Evolutionary conservation across 345 rosid genomes (phyloP), one percentile per base, ranked within the genome.

Genomic region (Cardiospermum halicacabum): DNA sequence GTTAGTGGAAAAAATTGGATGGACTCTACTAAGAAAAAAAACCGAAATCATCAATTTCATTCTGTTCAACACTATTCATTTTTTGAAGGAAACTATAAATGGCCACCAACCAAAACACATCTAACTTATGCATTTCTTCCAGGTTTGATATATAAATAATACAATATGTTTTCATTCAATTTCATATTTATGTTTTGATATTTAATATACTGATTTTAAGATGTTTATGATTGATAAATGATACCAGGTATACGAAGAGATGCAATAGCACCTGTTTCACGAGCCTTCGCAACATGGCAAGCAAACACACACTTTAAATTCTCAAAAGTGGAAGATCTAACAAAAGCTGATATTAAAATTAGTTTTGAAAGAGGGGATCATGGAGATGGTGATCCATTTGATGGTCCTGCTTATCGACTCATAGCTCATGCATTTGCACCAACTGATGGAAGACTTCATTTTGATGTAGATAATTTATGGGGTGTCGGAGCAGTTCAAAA

Each of bases 1-100:
- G 30, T 75, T 61, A 68, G 74, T 7, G 75, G 80, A 9, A 69
- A 72, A 10, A 62, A 68, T 5, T 5, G 62, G 54, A 74, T 79
- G 78, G 15, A 21, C 1, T 34, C 69, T 0, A 3, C 2, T 9
- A 45, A 50, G 13, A 53, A 58, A 18, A 21, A 4, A 0, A 51
- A 27, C 21, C 65, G 24, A 22, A 53, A 11, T 27, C 32, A 30
- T 40, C 50, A 3, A 7, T 57, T 73, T 39, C 77, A 73, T 13
- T 5, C 67, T 0, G 74, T 64, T 9, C n/a, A 76, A 4, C 83
- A 69, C 21, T 21, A 48, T 25, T 0, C 53, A 5, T 48, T 48
- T n/a, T n/a, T n/a, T 11, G 0, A 5, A 3, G 69, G 62, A 34
- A 53, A 11, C 1, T 77, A 72, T 1, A 71, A 22, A 40, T 78